These are phyloP conservation scores for Trametes punicea DNA, from an alignment of 768 basidiomycete genomes.

Conservation along the genomic window DNA sequence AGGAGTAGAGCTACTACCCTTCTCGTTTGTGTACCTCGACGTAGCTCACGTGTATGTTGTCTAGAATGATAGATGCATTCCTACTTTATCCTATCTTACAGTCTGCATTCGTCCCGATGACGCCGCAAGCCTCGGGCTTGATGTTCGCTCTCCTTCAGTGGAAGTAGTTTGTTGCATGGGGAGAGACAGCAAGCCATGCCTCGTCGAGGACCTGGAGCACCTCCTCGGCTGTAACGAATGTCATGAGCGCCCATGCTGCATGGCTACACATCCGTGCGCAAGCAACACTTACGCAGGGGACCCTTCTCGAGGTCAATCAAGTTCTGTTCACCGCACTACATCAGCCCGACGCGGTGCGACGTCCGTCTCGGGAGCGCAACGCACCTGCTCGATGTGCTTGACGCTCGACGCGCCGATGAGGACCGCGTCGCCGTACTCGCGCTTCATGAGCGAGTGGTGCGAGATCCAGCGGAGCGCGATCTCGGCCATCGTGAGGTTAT, in stretches of 20 bases:
- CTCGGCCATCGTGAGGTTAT: conserved; percentile 40
- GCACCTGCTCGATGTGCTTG: conserved; percentile 52
- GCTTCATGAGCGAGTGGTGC: conserved; percentile 46
- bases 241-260: background rate
- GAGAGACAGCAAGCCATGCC: conserved; percentile 45
- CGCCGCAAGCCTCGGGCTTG: too few species aligned
- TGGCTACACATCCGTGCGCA: background rate
- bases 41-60: too few species aligned
- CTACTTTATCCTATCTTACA: too few species aligned
- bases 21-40: too few species aligned
- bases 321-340: conserved; percentile 32
- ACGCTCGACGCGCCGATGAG: conserved; percentile 61
- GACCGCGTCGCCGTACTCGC: conserved; percentile 47
- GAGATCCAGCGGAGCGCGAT: conserved; percentile 45
- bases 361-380: background rate
- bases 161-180: conserved; percentile 32
- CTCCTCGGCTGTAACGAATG: conserved; percentile 39
- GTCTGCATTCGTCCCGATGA: too few species aligned
- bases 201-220: conserved; percentile 47
- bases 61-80: too few species aligned
- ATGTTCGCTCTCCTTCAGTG: conserved; percentile 8
- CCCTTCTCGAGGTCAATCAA: conserved; percentile 53
- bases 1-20: too few species aligned
- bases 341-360: background rate
- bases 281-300: conserved; percentile 26